Conservation (phyloP, 306 rosid genomes). For the Luffa acutangula region DNA sequence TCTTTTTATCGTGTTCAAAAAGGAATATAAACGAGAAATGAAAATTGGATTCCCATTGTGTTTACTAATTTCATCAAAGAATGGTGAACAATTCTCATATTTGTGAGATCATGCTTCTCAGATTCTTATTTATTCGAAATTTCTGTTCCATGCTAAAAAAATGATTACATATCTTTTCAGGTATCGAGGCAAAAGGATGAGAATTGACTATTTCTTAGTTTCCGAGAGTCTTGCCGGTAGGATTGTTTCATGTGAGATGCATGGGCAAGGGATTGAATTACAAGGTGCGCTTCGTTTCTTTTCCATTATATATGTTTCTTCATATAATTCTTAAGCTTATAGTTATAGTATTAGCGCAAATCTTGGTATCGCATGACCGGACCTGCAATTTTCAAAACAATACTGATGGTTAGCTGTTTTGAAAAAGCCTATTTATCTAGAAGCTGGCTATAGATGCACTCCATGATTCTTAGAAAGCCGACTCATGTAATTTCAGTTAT, state of each 20-base stretch:
- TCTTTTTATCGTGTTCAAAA: background rate
- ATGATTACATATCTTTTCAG: conserved; percentile 30
- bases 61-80: background rate
- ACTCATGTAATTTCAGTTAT: background rate
- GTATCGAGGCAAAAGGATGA: conserved; percentile 96
- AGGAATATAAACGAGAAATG: background rate
- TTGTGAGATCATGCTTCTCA: background rate
- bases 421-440: background rate
- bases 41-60: background rate
- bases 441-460: background rate
- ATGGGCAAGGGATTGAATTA: conserved; percentile 79
- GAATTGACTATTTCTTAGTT: conserved; percentile 79
- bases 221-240: conserved; percentile 56
- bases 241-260: conserved; percentile 78
- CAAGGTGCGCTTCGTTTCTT: conserved; percentile 37
- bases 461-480: background rate
- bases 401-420: background rate
- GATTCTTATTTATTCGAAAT: background rate
- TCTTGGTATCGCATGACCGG: background rate
- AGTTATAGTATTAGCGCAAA: background rate
- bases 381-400: background rate
- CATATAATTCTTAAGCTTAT: background rate
- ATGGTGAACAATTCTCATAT: background rate
- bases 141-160: background rate
- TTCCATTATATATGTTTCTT: background rate